Evolutionary conservation across 2,329 filamentous ascomycete species (phyloP).

Genomic region (Xylaria sp.): DNA sequence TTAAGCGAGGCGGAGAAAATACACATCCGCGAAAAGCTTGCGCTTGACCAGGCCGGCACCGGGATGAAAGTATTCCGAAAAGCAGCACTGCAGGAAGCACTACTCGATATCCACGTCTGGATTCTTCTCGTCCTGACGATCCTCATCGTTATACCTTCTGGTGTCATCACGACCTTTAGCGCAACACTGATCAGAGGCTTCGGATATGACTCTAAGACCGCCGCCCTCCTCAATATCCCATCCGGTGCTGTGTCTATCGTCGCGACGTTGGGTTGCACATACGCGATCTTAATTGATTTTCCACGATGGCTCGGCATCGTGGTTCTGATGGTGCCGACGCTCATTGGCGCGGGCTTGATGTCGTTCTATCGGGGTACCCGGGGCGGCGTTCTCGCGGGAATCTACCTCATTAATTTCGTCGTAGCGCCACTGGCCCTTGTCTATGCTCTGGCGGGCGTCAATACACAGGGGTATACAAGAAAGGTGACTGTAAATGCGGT

Average conservation of each 20-base stretch:
- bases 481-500: slow-evolving; percentile 51
- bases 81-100: slow-evolving; percentile 62
- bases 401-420: slow-evolving; percentile 54
- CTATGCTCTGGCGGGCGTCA: slow-evolving; percentile 51
- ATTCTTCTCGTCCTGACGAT: slow-evolving; percentile 55
- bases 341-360: slow-evolving; percentile 53
- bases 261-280: slow-evolving; percentile 25
- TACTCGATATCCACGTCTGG: slow-evolving; percentile 63
- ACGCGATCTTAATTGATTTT: slow-evolving; percentile 27
- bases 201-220: slow-evolving; percentile 32
- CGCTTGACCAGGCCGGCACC: slow-evolving; percentile 68
- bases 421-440: slow-evolving; percentile 52
- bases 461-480: slow-evolving; percentile 51
- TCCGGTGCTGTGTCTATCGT: slow-evolving; percentile 43
- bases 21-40: slow-evolving; percentile 62
- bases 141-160: slow-evolving; percentile 52
- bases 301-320: slow-evolving; percentile 40
- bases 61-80: slow-evolving; percentile 63
- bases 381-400: slow-evolving; percentile 52
- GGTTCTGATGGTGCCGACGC: slow-evolving; percentile 47
- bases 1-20: slow-evolving; percentile 55
- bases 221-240: slow-evolving; percentile 39
- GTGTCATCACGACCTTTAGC: slow-evolving; percentile 45
- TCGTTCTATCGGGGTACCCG: slow-evolving; percentile 48
- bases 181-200: slow-evolving; percentile 34